These are phyloP conservation scores for Zymoseptoria pseudotritici DNA, from an alignment of 2,329 filamentous ascomycete species.

Conservation along the genomic window DNA sequence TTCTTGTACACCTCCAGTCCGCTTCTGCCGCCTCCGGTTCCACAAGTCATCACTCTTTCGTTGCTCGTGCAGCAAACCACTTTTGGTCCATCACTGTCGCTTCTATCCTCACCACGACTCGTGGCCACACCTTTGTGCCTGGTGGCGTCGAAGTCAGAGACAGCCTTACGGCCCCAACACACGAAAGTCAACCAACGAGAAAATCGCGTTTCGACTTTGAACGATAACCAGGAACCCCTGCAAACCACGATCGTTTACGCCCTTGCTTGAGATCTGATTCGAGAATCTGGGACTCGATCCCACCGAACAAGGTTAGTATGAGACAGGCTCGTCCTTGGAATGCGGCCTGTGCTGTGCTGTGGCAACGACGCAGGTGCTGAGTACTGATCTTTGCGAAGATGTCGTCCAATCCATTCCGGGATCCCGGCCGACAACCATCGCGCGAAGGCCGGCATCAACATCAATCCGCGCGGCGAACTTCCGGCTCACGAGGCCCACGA, in stretches of 20 bases:
- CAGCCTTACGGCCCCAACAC: neutral
- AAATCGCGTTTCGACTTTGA: neutral
- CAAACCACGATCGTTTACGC: neutral
- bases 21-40: neutral
- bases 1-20: neutral
- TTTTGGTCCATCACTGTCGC: neutral
- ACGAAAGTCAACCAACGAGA: neutral
- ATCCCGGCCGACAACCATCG: slow-evolving; percentile 9
- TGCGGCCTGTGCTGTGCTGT: neutral
- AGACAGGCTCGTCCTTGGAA: neutral
- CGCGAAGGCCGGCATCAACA: slow-evolving; percentile 6
- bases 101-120: neutral
- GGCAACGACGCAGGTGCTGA: neutral
- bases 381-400: slow-evolving; percentile 4
- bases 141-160: neutral
- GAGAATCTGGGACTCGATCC: neutral
- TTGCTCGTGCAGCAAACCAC: neutral
- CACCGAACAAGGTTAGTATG: neutral
- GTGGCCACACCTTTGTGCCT: neutral
- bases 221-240: neutral
- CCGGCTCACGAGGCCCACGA: slow-evolving; percentile 54
- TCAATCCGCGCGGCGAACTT: slow-evolving; percentile 26
- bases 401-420: slow-evolving; percentile 14
- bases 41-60: neutral
- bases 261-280: neutral